Evolutionary conservation across 2,329 filamentous ascomycete genomes (phyloP).

Genomic region (Raffaelea arxii): DNA sequence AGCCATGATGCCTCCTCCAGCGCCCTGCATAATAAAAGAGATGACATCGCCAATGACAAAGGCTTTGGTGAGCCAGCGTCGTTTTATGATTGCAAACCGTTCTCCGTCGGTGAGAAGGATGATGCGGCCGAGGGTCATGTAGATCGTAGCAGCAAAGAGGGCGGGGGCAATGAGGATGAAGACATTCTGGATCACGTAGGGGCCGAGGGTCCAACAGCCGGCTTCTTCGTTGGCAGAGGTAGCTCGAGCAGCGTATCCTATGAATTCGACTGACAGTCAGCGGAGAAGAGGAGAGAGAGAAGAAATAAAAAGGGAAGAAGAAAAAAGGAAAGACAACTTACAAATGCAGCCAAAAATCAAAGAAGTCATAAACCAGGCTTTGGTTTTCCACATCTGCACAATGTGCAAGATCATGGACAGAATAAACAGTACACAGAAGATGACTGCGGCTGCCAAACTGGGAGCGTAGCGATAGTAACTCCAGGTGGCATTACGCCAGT

Average conservation of each 20-base stretch:
- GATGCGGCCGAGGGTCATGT: not conserved
- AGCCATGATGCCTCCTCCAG: not conserved
- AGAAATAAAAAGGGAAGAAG: no score
- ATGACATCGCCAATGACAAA: not conserved
- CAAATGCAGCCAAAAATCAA: no score
- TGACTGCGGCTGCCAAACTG: no score
- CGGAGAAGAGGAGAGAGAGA: no score
- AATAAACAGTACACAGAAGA: no score
- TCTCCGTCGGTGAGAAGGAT: not conserved
- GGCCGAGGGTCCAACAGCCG: not conserved
- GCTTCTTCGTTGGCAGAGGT: not conserved
- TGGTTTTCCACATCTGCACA: no score
- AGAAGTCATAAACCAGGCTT: no score
- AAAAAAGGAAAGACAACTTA: no score
- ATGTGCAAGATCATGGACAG: no score
- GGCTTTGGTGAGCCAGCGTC: not conserved
- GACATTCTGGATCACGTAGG: not conserved
- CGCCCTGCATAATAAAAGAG: not conserved
- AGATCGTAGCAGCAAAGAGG: not conserved
- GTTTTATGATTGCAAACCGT: not conserved
- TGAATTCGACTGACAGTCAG: not conserved
- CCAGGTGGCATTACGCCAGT: no score
- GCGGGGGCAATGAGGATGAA: not conserved
- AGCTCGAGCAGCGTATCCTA: not conserved
- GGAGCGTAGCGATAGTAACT: no score